These are phyloP conservation scores for Pythium phragmitis DNA, from an alignment of 352 stramenopile species.

Conservation along the genomic window DNA sequence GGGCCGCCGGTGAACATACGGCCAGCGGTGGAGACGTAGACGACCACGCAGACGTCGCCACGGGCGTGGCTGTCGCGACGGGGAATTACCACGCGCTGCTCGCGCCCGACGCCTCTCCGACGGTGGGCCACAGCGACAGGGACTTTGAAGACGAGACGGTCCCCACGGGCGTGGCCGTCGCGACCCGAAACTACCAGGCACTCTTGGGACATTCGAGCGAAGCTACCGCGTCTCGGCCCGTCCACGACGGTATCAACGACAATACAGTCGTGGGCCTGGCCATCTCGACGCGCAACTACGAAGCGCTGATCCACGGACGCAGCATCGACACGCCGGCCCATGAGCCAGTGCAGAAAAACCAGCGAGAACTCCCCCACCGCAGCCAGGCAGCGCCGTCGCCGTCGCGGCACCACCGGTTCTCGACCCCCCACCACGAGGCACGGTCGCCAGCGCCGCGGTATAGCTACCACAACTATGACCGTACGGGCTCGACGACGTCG, in stretches of 20 bases:
- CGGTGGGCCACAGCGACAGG: no score
- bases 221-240: no score
- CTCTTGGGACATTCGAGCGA: no score
- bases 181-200: no score
- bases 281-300: conserved; percentile 41
- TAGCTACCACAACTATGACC: conserved; percentile 3
- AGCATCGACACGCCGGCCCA: no score
- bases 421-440: neutral
- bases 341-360: neutral
- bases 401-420: no score
- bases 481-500: neutral
- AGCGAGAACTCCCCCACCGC: neutral
- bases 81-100: no score
- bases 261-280: conserved; percentile 31
- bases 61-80: no score
- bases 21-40: neutral
- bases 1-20: neutral
- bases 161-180: no score
- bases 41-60: neutral
- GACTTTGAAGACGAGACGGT: no score
- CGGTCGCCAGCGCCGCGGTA: neutral
- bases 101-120: no score
- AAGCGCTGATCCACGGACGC: conserved; percentile 13
- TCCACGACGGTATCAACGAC: conserved; percentile 14
- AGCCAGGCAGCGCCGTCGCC: neutral